Conservation (phyloP, 2,329 filamentous ascomycete genomes). For the Alternaria novae-zelandiae region DNA sequence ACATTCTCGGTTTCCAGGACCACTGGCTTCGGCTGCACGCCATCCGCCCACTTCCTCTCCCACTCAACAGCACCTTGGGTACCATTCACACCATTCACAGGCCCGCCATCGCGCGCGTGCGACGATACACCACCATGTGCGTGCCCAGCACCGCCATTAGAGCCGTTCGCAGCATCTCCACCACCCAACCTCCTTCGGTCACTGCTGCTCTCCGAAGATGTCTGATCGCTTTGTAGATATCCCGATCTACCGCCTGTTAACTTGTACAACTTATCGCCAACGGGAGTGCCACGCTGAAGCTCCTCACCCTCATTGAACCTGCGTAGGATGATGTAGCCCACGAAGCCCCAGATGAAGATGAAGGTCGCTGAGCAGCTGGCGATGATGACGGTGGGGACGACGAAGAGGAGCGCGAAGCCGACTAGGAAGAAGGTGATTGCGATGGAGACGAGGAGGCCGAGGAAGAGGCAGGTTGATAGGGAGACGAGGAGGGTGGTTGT, state of each 20-base stretch:
- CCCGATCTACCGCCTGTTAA: slow-evolving; percentile 27
- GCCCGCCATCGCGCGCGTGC: background rate
- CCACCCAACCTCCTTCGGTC: background rate
- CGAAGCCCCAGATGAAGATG: slow-evolving; percentile 66
- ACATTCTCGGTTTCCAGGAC: slow-evolving; percentile 6
- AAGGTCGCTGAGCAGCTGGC: slow-evolving; percentile 67
- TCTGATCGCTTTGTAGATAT: slow-evolving; percentile 12
- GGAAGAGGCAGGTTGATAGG: slow-evolving; percentile 63
- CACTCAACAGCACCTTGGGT: slow-evolving; percentile 9
- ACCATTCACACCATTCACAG: slow-evolving; percentile 11
- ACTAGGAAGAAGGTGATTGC: slow-evolving; percentile 72
- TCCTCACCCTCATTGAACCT: slow-evolving; percentile 32
- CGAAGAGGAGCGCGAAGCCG: slow-evolving; percentile 68
- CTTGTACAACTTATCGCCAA: slow-evolving; percentile 24
- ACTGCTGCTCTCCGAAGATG: background rate
- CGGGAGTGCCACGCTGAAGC: slow-evolving; percentile 23
- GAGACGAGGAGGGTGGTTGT: slow-evolving; percentile 68
- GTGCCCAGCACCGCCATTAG: background rate
- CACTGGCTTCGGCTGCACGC: slow-evolving; percentile 5
- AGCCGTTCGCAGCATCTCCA: background rate
- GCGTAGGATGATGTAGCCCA: slow-evolving; percentile 60
- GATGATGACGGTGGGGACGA: slow-evolving; percentile 72
- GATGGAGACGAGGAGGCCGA: slow-evolving; percentile 58
- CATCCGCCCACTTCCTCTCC: slow-evolving; percentile 22
- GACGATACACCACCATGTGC: slow-evolving; percentile 1